Base-by-base conservation (phyloP, 148 eudicot genomes). In the Chenopodium suecicum region DNA sequence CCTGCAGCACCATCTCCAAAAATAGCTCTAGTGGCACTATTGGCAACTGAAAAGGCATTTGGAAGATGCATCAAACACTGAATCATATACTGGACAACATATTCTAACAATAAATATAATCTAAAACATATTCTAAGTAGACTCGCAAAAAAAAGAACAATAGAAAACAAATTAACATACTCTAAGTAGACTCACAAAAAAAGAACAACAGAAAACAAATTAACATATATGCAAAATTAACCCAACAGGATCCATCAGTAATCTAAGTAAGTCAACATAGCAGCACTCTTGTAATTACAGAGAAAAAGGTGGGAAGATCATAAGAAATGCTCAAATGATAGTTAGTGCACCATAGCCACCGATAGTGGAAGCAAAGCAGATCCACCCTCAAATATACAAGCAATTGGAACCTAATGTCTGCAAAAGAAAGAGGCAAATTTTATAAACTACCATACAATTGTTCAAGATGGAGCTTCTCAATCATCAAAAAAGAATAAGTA, bases 291-390 rank as follows among this genome's bases (percentile, higher is more conserved):
- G 41, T 66, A 71, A 75, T 1, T 47, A 76, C 9, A 25, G 41
- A 20, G 44, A 32, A 22, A 76, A 50, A 56, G 29, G 72, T 9
- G 12, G 20, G 11, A 52, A 37, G 70, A 12, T 31, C 41, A 70
- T 27, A 44, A 50, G 63, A 17, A 63, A 72, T 71, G 34, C 58
- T 31, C 17, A 74, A 64, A 31, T 32, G 68, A 27, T n/a, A 32
- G n/a, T 62, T 31, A 37, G 25, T 75, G 37, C 75, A 95, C 98
- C 97, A 92, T 95, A 77, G 98, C 98, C 82, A 95, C 89, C 63
- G 98, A 92, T 79, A 86, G 76, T 64, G 98, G 97, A 89, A 85
- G 91, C 78, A 82, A 84, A 60, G 91, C 96, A 83, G 98, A 92
- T 74, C 89, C 98, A 37, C 96, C 98, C 89, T 92, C 98, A 73